Conservation (phyloP, 2,329 filamentous ascomycete species). For the Emmonsiellopsis sp. region DNA sequence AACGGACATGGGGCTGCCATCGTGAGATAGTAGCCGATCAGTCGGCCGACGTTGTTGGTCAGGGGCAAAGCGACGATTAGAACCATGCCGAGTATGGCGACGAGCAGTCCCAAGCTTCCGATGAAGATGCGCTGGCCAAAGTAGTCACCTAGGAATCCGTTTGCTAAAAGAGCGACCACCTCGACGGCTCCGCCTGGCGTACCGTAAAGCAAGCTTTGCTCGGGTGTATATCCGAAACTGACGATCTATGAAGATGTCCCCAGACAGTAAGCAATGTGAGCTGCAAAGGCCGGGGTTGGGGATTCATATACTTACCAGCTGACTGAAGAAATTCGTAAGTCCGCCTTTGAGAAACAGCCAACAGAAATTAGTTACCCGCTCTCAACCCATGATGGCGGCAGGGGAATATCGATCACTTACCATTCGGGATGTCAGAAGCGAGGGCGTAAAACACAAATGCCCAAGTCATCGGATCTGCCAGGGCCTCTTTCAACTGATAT, state of each 20-base stretch:
- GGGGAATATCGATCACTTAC: constrained; percentile 16
- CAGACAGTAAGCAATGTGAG: constrained; percentile 31
- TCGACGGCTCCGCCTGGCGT: constrained; percentile 58
- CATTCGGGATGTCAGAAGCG: constrained; percentile 51
- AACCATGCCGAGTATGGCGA: constrained; percentile 52
- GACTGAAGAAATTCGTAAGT: constrained; percentile 49
- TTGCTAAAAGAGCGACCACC: constrained; percentile 48
- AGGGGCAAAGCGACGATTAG: constrained; percentile 56
- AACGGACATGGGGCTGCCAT: constrained; percentile 53
- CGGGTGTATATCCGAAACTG: constrained; percentile 55
- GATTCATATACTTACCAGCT: constrained; percentile 27
- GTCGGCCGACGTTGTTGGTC: constrained; percentile 47
- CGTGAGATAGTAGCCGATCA: constrained; percentile 59
- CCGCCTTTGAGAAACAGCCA: constrained; percentile 35
- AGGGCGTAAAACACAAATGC: constrained; percentile 51
- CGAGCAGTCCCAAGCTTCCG: constrained; percentile 42
- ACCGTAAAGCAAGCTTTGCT: constrained; percentile 56
- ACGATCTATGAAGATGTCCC: constrained; percentile 38
- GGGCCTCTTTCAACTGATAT: constrained; percentile 54
- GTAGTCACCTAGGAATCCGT: constrained; percentile 49
- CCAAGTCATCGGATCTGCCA: constrained; percentile 52
- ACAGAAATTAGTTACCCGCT: neutral
- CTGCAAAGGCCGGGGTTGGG: neutral
- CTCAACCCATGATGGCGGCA: neutral
- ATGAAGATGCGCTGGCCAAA: constrained; percentile 50